Percentiles rank a stretch among this genome's conserved stretches.
Evolutionary conservation across 2,329 filamentous ascomycete genomes (phyloP).

Genomic region (Ascochyta viciae-villosae): DNA sequence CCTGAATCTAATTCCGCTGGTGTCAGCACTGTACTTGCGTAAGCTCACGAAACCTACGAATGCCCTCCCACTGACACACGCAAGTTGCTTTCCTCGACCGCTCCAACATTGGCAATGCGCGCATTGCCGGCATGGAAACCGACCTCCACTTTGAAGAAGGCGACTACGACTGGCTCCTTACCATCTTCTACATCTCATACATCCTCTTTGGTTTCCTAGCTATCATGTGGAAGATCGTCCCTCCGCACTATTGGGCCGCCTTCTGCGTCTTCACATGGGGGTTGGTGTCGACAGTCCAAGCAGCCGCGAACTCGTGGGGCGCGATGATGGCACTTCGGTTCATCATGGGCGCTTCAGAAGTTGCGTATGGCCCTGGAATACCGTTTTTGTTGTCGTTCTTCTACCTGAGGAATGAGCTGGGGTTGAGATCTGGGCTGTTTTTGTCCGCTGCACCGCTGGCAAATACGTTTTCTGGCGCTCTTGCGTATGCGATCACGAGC

Average conservation of each 20-base stretch:
- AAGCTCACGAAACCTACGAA: slow-evolving; percentile 16
- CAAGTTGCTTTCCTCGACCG: slow-evolving; percentile 41
- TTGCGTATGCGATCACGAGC: slow-evolving; percentile 63
- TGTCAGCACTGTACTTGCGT: slow-evolving; percentile 44
- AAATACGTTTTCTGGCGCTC: slow-evolving; percentile 77
- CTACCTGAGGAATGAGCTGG: slow-evolving; percentile 65
- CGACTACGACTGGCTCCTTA: slow-evolving; percentile 47
- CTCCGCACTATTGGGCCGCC: slow-evolving; percentile 47
- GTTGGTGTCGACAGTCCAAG: slow-evolving; percentile 42
- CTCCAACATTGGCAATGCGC: slow-evolving; percentile 51
- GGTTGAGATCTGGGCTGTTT: slow-evolving; percentile 64
- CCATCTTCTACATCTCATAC: slow-evolving; percentile 51
- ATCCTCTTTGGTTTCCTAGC: slow-evolving; percentile 47
- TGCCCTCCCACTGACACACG: not conserved
- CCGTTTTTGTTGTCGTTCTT: slow-evolving; percentile 64
- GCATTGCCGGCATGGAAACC: slow-evolving; percentile 50
- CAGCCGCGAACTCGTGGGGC: slow-evolving; percentile 38
- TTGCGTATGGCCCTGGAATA: slow-evolving; percentile 53
- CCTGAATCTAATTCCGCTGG: slow-evolving; percentile 40
- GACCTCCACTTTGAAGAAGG: slow-evolving; percentile 38
- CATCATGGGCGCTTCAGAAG: slow-evolving; percentile 52
- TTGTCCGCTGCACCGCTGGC: slow-evolving; percentile 68
- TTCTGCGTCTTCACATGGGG: slow-evolving; percentile 47
- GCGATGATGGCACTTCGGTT: slow-evolving; percentile 47
- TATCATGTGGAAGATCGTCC: slow-evolving; percentile 48